phyloP scores from a whole-genome alignment of 495 filamentous ascomycete genomes.

The Lasiosphaeris hirsuta region DNA sequence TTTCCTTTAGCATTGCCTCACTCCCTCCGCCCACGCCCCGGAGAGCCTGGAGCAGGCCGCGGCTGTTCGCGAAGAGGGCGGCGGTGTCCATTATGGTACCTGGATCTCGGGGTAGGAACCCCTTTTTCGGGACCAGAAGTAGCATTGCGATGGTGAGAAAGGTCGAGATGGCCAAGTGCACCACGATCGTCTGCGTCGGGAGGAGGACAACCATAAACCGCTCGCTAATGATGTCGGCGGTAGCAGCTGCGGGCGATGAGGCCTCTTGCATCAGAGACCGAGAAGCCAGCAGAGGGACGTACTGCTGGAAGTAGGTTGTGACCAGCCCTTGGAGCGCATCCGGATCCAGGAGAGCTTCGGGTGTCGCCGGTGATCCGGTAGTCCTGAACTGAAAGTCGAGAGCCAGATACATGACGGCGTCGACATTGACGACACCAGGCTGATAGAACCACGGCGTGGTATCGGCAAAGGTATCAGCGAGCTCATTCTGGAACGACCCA shows the following conservation, averaged over 20 bases:
- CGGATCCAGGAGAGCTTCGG: constrained; percentile 10
- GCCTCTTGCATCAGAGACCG: constrained; percentile 6
- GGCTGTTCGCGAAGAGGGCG: constrained; percentile 21
- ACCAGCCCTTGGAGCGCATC: constrained; percentile 14
- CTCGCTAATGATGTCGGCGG: constrained; percentile 12
- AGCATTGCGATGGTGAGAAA: constrained; percentile 2
- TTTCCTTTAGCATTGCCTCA: constrained; percentile 6
- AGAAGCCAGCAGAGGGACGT: constrained; percentile 15
- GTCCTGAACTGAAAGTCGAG: constrained; percentile 7
- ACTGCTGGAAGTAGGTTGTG: constrained; percentile 22
- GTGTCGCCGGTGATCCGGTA: background rate
- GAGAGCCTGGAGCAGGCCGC: constrained; percentile 19
- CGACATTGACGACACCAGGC: constrained; percentile 14
- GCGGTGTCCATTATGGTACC: constrained; percentile 24
- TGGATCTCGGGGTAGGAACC: constrained; percentile 21
- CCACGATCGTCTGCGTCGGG: constrained; percentile 13
- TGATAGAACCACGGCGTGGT: constrained; percentile 18
- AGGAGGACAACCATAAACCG: constrained; percentile 11
- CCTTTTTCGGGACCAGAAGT: constrained; percentile 16
- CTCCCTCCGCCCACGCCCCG: constrained; percentile 22
- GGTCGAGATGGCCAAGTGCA: constrained; percentile 10
- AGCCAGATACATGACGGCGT: constrained; percentile 22
- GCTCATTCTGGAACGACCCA: constrained; percentile 14
- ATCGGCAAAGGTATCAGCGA: constrained; percentile 10
- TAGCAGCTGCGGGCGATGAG: background rate